Evolutionary conservation across 495 filamentous ascomycete genomes (phyloP).

Genomic region (Penicillium silybi): DNA sequence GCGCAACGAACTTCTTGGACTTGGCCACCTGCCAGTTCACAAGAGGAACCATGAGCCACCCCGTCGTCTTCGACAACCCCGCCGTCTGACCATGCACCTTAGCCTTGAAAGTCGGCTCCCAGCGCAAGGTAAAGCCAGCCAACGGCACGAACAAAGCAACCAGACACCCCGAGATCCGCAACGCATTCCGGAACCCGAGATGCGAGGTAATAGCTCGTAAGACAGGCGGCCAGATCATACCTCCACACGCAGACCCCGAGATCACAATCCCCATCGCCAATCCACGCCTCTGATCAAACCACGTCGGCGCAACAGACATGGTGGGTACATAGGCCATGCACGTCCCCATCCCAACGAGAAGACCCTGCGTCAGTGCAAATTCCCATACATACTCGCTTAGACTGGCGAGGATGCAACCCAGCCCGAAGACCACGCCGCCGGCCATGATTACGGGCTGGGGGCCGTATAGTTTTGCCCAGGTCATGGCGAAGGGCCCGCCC

Average conservation of each 20-base stretch:
- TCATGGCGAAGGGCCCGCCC: constrained; percentile 35
- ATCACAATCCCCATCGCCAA: constrained; percentile 53
- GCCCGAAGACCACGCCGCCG: constrained; percentile 34
- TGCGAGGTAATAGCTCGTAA: constrained; percentile 45
- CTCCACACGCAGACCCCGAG: constrained; percentile 54
- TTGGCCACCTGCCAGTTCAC: constrained; percentile 36
- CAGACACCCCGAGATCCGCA: constrained; percentile 46
- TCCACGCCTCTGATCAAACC: constrained; percentile 52
- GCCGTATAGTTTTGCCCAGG: constrained; percentile 38
- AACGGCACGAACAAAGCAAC: constrained; percentile 42
- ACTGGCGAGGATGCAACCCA: constrained; percentile 50
- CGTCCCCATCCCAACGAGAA: constrained; percentile 48
- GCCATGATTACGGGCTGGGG: constrained; percentile 32
- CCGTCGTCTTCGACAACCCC: constrained; percentile 13
- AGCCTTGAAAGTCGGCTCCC: constrained; percentile 41
- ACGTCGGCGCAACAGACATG: constrained; percentile 50
- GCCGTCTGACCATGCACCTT: constrained; percentile 24
- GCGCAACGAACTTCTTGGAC: constrained; percentile 35
- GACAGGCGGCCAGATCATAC: constrained; percentile 44
- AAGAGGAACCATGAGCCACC: constrained; percentile 28
- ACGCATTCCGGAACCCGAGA: constrained; percentile 51
- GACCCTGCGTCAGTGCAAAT: constrained; percentile 56
- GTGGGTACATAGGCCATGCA: constrained; percentile 50
- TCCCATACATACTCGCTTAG: constrained; percentile 56
- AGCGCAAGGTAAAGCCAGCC: constrained; percentile 39